Evolutionary conservation across 805 yeast species (phyloP), one percentile per base, ranked within the genome.

Genomic region (Yamadazyma kitorensis): DNA sequence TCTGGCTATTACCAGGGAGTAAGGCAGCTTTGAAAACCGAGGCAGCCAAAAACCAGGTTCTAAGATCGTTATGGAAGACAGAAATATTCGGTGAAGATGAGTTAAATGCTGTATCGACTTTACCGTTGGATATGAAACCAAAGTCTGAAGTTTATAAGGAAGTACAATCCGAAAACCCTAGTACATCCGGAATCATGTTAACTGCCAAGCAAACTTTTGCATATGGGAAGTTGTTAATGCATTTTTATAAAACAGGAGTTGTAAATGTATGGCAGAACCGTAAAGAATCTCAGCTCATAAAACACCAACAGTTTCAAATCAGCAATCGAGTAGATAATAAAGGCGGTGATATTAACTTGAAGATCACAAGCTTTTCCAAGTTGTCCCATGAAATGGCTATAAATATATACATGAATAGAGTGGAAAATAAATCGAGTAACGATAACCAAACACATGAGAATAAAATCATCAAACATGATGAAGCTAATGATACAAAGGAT

Each of bases 191-290:
- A 4, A 5, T 47, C 2, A 22, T 29, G n/a, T 39, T 63, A 27
- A 54, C 49, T 34, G 23, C 48, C 17, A 65, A 61, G 33, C 76
- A 75, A 43, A 64, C 64, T 46, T 48, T 56, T 15, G 57, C 66
- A 1, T 69, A 70, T 42, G 77, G 73, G 5, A 70, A 71, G 46
- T 43, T 58, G 2, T 43, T 77, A 27, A 45, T 80, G 25, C 52
- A 52, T 5, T 79, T 80, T 51, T 82, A 82, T 58, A 72, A 72
- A 40, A 52, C 59, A 2, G 89, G 91, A 1, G 63, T 82, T 2
- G 53, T 59, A 14, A 74, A 72, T 43, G 72, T 80, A 1, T 78
- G 81, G 76, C 41, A 53, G 1, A 76, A 77, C 39, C 40, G 53
- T 24, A 45, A 45, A 24, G 33, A 39, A 17, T 34, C 46, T 12